Evolutionary conservation across 2,329 filamentous ascomycete species (phyloP).

Genomic region (Fusarium brachygibbosum): DNA sequence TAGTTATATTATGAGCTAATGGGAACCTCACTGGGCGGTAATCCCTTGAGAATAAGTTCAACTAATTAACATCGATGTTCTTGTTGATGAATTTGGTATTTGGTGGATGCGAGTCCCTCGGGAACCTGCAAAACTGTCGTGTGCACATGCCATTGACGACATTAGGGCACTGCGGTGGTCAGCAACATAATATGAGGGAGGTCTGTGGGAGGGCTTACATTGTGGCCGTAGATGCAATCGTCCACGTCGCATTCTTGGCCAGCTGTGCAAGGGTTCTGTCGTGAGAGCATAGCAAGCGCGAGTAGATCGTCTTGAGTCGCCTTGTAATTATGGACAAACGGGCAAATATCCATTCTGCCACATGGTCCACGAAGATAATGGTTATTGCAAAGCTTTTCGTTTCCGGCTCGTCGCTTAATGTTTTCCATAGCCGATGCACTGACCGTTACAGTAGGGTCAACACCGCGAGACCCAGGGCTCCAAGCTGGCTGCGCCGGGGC

Average conservation of each 20-base stretch:
- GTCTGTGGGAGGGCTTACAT: conserved; percentile 59
- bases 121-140: conserved; percentile 70
- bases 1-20: conserved; percentile 1
- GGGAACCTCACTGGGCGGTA: not conserved
- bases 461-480: conserved; percentile 67
- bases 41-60: not conserved
- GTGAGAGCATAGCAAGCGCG: conserved; percentile 68
- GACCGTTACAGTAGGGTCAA: conserved; percentile 66
- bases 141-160: conserved; percentile 65
- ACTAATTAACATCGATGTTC: conserved; percentile 53
- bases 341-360: conserved; percentile 66
- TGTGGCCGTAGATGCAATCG: conserved; percentile 74
- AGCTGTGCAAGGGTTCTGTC: conserved; percentile 69
- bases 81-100: conserved; percentile 64
- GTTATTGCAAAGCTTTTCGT: conserved; percentile 72
- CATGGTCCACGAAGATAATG: conserved; percentile 72
- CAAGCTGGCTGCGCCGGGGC: conserved; percentile 56
- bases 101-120: conserved; percentile 66
- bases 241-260: conserved; percentile 70
- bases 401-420: conserved; percentile 68
- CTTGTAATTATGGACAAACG: conserved; percentile 69
- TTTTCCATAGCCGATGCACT: conserved; percentile 64
- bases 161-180: conserved; percentile 63
- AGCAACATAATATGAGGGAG: conserved; percentile 10
- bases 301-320: conserved; percentile 67